These are phyloP conservation scores for Debaryomyces robertsiae DNA, from an alignment of 1,139 yeast species.

Conservation along the genomic window DNA sequence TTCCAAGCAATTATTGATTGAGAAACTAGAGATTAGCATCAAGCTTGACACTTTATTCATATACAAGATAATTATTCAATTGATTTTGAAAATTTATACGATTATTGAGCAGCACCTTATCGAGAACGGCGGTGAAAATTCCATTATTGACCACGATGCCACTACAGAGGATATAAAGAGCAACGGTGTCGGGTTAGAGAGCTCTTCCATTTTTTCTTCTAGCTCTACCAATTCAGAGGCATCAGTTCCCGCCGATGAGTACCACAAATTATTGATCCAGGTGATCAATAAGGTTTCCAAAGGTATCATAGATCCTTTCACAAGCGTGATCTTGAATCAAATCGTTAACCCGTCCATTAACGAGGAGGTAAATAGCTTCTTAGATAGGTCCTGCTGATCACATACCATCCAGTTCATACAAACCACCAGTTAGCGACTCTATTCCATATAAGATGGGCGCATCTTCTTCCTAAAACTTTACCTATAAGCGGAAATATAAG, in stretches of 20 bases:
- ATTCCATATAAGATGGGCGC: constrained; percentile 48
- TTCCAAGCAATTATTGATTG: constrained; percentile 46
- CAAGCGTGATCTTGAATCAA: constrained; percentile 31
- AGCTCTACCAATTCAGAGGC: constrained; percentile 31
- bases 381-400: too few relatives aligned
- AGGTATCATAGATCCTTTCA: constrained; percentile 46
- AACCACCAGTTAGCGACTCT: constrained; percentile 38
- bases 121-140: neutral
- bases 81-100: constrained; percentile 33
- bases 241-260: constrained; percentile 35
- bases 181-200: constrained; percentile 6
- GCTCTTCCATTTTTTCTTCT: constrained; percentile 31
- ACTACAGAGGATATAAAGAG: constrained; percentile 10
- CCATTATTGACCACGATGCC: constrained; percentile 12
- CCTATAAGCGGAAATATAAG: constrained; percentile 73
- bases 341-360: constrained; percentile 35
- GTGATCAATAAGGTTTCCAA: constrained; percentile 31
- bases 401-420: constrained; percentile 6
- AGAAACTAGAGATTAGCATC: constrained; percentile 49
- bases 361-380: constrained; percentile 30
- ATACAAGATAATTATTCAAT: constrained; percentile 37
- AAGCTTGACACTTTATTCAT: constrained; percentile 44
- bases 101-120: constrained; percentile 24
- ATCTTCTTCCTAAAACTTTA: constrained; percentile 66
- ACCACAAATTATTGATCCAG: constrained; percentile 31